Evolutionary conservation across 2,329 filamentous ascomycete species (phyloP).

Genomic region (Colletotrichum musae): DNA sequence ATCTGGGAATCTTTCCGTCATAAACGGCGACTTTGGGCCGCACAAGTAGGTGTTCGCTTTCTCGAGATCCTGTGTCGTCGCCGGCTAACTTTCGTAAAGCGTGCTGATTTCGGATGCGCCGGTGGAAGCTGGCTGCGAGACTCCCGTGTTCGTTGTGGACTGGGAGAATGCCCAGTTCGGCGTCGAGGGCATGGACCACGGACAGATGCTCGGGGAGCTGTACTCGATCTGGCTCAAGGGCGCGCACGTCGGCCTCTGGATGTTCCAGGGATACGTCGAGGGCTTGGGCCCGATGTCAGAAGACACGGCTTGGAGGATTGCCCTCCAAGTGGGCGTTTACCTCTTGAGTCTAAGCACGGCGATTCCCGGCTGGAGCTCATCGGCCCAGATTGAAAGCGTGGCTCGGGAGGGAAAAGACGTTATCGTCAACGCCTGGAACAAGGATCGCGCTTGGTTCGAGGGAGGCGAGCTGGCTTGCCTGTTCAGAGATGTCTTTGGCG

Average conservation of each 20-base stretch:
- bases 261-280: conserved; percentile 63
- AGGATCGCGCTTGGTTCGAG: conserved; percentile 62
- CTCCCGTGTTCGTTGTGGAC: conserved; percentile 65
- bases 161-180: conserved; percentile 72
- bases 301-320: conserved; percentile 65
- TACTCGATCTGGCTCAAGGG: conserved; percentile 68
- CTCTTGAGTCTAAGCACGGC: conserved; percentile 64
- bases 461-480: background rate
- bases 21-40: conserved; percentile 76
- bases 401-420: conserved; percentile 65
- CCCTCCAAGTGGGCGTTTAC: conserved; percentile 69
- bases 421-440: conserved; percentile 65
- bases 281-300: conserved; percentile 64
- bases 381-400: conserved; percentile 61
- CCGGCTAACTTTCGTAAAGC: background rate
- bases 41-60: conserved; percentile 60
- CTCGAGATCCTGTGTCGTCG: too few species aligned
- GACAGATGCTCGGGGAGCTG: conserved; percentile 72
- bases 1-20: conserved; percentile 43
- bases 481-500: background rate
- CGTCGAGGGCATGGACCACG: conserved; percentile 65
- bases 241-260: conserved; percentile 65
- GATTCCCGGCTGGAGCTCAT: conserved; percentile 65
- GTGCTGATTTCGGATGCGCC: background rate
- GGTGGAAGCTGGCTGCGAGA: conserved; percentile 50